Conservation (phyloP, 2,329 filamentous ascomycete genomes). For the Dothistroma pini region DNA sequence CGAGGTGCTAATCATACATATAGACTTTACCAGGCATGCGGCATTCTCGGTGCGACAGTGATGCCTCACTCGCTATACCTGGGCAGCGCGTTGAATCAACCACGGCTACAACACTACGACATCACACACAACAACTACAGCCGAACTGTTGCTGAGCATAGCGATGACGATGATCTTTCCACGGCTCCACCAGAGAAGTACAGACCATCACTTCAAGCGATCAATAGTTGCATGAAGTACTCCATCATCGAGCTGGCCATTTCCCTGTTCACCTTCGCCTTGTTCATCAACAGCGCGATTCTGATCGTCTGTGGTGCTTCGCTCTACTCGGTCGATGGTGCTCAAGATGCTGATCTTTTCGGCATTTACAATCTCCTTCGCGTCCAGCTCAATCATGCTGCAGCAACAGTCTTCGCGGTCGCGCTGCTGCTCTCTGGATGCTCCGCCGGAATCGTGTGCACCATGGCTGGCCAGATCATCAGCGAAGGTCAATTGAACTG, state of each 20-base stretch:
- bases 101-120: conserved; percentile 63
- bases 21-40: conserved; percentile 65
- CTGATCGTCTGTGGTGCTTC: conserved; percentile 63
- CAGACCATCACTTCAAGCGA: conserved; percentile 39
- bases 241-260: conserved; percentile 40
- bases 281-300: conserved; percentile 44
- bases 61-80: conserved; percentile 69
- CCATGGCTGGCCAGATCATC: conserved; percentile 86
- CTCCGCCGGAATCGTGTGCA: conserved; percentile 81
- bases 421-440: conserved; percentile 76
- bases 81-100: conserved; percentile 65
- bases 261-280: conserved; percentile 42
- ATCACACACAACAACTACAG: conserved; percentile 53
- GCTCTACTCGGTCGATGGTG: conserved; percentile 58
- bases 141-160: background rate
- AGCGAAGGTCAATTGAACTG: conserved; percentile 77
- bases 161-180: conserved; percentile 28
- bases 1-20: conserved; percentile 17
- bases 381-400: conserved; percentile 64
- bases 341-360: conserved; percentile 72
- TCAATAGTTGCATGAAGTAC: conserved; percentile 40
- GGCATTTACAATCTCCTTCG: conserved; percentile 73
- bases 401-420: conserved; percentile 79
- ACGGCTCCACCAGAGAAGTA: conserved; percentile 29
- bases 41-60: conserved; percentile 72